phyloP scores from a whole-genome alignment of 805 yeast species.

The Candida coleopterorum region DNA sequence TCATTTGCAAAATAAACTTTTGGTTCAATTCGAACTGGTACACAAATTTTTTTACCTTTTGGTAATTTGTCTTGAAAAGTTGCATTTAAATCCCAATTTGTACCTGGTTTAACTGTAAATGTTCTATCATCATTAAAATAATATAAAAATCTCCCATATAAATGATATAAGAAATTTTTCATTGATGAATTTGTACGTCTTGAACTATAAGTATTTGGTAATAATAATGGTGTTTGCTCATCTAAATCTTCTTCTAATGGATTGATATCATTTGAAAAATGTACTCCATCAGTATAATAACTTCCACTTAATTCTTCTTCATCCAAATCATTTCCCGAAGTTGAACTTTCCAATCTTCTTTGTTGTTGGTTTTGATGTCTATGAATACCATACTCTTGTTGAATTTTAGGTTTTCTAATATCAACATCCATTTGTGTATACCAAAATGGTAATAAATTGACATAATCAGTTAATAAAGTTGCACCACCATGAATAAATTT shows the following conservation, averaged over 20 bases:
- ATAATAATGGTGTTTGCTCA: conserved; percentile 38
- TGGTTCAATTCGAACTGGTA: conserved; percentile 96
- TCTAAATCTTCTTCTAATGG: conserved; percentile 50
- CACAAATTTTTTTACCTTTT: conserved; percentile 81
- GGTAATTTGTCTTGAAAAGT: conserved; percentile 63
- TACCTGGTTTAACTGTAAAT: conserved; percentile 41
- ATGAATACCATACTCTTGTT: conserved; percentile 59
- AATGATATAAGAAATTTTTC: conserved; percentile 24
- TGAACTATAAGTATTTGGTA: conserved; percentile 30
- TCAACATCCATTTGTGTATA: conserved; percentile 95
- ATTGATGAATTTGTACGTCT: conserved; percentile 27
- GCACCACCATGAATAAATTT: conserved; percentile 97
- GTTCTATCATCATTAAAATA: conserved; percentile 42
- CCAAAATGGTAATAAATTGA: conserved; percentile 92
- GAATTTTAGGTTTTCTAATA: conserved; percentile 77
- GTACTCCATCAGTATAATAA: conserved; percentile 34
- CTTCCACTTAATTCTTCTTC: conserved; percentile 49
- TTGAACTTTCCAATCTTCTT: conserved; percentile 25
- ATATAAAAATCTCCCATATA: conserved; percentile 35
- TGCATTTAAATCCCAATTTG: conserved; percentile 39
- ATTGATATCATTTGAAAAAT: conserved; percentile 41
- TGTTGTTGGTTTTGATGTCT: conserved; percentile 25
- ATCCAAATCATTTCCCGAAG: conserved; percentile 62
- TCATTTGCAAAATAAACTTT: conserved; percentile 99
- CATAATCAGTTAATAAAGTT: conserved; percentile 77